Conservation (phyloP, 2,329 filamentous ascomycete species). For the Colletotrichum costaricense region DNA sequence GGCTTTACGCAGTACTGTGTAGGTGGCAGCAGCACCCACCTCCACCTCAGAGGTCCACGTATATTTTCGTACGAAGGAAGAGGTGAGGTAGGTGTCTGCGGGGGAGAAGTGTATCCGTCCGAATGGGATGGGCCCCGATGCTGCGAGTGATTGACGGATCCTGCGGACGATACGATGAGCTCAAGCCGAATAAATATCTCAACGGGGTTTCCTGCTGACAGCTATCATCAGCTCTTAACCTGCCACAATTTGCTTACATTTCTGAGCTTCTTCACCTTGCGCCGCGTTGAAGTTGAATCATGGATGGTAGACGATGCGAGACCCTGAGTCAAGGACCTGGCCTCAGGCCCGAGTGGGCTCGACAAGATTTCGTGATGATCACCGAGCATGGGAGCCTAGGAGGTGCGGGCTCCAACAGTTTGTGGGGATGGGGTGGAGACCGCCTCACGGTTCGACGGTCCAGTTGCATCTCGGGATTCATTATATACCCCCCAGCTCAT, state of each 20-base stretch:
- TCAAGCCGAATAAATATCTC: no score
- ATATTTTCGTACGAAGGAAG: background rate
- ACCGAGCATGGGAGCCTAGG: conserved; percentile 4
- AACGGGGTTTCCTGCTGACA: no score
- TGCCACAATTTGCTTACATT: background rate
- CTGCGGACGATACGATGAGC: background rate
- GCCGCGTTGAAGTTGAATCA: background rate
- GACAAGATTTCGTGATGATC: conserved; percentile 26
- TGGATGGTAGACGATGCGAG: background rate
- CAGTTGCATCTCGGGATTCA: background rate
- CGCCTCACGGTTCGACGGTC: background rate
- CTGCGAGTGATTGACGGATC: background rate
- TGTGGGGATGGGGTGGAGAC: conserved; percentile 16
- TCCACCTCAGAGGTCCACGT: background rate
- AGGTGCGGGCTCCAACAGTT: background rate
- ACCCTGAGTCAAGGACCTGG: conserved; percentile 16
- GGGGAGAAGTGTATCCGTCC: no score
- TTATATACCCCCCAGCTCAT: background rate
- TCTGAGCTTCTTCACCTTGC: background rate
- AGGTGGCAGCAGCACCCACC: background rate
- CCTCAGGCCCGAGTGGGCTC: conserved; percentile 5
- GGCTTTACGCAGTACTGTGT: background rate
- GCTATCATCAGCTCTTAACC: background rate
- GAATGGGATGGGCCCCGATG: no score
- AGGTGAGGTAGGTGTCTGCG: background rate